Conservation (phyloP, 1,284 basidiomycete species). For the Rhodotorula sp. region DNA sequence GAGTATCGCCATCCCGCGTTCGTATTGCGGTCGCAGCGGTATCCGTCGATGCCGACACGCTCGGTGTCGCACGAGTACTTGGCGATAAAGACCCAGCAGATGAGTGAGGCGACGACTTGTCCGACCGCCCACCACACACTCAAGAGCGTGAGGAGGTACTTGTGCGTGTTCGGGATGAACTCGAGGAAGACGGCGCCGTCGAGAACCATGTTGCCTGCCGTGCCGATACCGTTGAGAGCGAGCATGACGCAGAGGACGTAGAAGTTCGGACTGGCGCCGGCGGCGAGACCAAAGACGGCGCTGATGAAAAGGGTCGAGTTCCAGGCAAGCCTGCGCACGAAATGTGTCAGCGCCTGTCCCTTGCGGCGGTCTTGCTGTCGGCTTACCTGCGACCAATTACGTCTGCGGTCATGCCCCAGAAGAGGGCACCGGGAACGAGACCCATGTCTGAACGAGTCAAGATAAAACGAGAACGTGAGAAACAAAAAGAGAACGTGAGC, state of each 20-base stretch:
- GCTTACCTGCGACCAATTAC: not conserved
- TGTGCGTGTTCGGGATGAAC: constrained; percentile 8
- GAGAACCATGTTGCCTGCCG: not conserved
- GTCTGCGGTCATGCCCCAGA: constrained; percentile 4
- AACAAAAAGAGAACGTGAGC: not conserved
- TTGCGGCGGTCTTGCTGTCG: not conserved
- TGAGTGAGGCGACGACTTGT: constrained; percentile 6
- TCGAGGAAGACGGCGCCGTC: constrained; percentile 8
- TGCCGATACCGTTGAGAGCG: constrained; percentile 1
- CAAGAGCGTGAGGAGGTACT: constrained; percentile 2
- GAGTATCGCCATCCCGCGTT: constrained; percentile 1
- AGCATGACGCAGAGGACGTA: constrained; percentile 6
- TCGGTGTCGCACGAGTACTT: constrained; percentile 5
- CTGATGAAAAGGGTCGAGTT: constrained; percentile 6
- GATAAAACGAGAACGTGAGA: not conserved
- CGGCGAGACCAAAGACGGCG: constrained; percentile 4
- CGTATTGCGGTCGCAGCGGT: not conserved
- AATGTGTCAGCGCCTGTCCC: not conserved
- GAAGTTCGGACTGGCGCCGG: constrained; percentile 2
- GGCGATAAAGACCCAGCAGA: constrained; percentile 6
- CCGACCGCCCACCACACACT: constrained; percentile 1
- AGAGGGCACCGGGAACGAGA: not conserved
- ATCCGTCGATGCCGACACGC: constrained; percentile 2
- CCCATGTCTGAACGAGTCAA: not conserved
- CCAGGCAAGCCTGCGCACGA: not conserved